phyloP scores from a whole-genome alignment of 139 green algal genomes.

The Haematococcus lacustris region DNA sequence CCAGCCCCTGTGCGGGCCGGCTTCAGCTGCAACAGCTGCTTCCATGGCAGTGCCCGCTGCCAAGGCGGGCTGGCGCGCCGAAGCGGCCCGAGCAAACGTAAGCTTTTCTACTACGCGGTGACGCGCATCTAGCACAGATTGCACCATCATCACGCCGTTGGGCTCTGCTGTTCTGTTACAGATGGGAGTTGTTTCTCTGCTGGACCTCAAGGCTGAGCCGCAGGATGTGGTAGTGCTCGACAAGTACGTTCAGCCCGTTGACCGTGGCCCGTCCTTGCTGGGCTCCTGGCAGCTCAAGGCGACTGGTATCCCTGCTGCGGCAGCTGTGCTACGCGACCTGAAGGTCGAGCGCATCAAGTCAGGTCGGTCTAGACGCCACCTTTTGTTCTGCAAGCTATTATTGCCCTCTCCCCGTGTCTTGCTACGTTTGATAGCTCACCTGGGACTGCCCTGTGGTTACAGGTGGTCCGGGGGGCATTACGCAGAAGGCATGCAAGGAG shows the following conservation, averaged over 20 bases:
- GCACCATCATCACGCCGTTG: no score
- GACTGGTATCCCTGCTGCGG: constrained; percentile 27
- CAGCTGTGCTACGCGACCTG: constrained; percentile 26
- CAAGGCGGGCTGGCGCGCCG: constrained; percentile 7
- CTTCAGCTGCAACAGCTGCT: background rate
- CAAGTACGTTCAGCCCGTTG: constrained; percentile 28
- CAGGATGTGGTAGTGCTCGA: constrained; percentile 25
- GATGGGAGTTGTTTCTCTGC: constrained; percentile 5
- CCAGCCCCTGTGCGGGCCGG: background rate
- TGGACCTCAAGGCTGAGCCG: constrained; percentile 25
- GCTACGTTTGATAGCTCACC: background rate
- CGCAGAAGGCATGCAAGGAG: constrained; percentile 17
- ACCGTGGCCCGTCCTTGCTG: constrained; percentile 22
- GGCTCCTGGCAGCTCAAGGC: constrained; percentile 39
- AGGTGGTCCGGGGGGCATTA: constrained; percentile 21
- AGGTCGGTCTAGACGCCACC: background rate
- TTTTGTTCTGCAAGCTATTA: background rate
- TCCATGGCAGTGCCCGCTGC: background rate
- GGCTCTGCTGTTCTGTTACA: constrained; percentile 1
- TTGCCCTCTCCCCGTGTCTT: background rate
- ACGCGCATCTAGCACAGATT: no score
- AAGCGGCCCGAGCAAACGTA: constrained; percentile 5
- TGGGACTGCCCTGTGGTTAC: background rate
- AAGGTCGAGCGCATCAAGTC: constrained; percentile 24
- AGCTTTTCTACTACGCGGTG: no score